Evolutionary conservation across 176 grass and related monocot species (phyloP).

Genomic region (Aegilops sharonensis): DNA sequence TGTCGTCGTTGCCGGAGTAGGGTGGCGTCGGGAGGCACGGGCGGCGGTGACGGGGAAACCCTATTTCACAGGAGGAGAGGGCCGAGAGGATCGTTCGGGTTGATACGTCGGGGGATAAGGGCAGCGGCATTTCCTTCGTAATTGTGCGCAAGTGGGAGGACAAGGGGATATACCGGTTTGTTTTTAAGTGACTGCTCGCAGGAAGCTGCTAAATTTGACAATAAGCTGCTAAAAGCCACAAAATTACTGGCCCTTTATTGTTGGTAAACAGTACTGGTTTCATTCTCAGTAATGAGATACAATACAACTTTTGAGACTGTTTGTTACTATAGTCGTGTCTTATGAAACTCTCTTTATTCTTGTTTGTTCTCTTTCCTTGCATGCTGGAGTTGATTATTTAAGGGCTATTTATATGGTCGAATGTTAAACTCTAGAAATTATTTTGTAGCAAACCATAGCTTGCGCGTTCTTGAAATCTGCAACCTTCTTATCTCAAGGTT

Average conservation of each 20-base stretch:
- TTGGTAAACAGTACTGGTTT: neutral
- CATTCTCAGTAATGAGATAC: neutral
- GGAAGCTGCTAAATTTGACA: no score
- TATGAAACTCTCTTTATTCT: neutral
- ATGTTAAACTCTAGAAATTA: neutral
- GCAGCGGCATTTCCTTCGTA: no score
- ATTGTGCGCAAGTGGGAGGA: no score
- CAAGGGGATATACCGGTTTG: no score
- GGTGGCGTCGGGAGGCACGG: no score
- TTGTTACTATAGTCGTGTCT: neutral
- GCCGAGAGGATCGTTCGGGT: no score
- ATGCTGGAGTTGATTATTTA: slow-evolving; percentile 17
- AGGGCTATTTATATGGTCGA: neutral
- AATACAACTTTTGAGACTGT: neutral
- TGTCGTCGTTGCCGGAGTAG: no score
- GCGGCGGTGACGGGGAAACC: no score
- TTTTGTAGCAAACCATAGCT: neutral
- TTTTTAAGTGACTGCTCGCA: no score
- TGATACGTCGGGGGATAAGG: no score
- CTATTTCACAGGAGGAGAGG: no score
- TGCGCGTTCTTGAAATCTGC: neutral
- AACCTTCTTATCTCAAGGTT: neutral
- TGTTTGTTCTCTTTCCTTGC: neutral
- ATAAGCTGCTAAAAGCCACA: no score
- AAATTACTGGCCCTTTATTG: neutral